phyloP scores from a whole-genome alignment of 148 eudicot genomes.

The Spergularia bocconei region DNA sequence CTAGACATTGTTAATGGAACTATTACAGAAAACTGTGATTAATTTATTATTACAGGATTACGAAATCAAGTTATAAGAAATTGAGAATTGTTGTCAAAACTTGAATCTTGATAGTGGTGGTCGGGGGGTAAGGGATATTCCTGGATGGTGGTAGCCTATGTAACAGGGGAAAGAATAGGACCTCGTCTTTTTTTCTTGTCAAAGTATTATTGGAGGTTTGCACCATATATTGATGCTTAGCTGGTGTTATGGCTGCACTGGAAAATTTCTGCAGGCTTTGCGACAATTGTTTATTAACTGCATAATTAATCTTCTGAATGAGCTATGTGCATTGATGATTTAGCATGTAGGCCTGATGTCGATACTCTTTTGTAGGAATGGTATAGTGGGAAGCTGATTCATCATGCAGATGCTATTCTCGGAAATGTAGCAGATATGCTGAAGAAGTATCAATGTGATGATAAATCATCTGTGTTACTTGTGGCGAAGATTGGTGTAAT shows the following conservation, averaged over 20 bases:
- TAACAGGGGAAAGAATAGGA: too few relatives aligned
- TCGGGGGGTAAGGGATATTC: too few relatives aligned
- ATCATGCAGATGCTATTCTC: constrained; percentile 62
- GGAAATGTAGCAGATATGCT: constrained; percentile 45
- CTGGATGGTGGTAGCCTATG: too few relatives aligned
- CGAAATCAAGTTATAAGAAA: not conserved
- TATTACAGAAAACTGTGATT: too few relatives aligned
- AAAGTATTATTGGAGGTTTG: too few relatives aligned
- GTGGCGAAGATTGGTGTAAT: constrained; percentile 58
- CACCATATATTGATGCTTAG: too few relatives aligned
- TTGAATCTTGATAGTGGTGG: too few relatives aligned
- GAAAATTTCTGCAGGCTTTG: not conserved
- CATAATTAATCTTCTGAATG: not conserved
- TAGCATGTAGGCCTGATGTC: constrained; percentile 12
- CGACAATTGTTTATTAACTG: not conserved
- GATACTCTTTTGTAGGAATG: constrained; percentile 44
- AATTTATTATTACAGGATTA: too few relatives aligned
- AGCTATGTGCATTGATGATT: not conserved
- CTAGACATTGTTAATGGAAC: not conserved
- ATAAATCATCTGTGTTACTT: constrained; percentile 40
- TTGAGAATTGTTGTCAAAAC: too few relatives aligned
- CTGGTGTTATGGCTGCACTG: too few relatives aligned
- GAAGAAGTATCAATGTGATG: constrained; percentile 48
- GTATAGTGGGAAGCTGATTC: constrained; percentile 59
- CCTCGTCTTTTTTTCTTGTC: too few relatives aligned